Base-by-base conservation (phyloP, 768 basidiomycete genomes). In the Mrakia frigida region DNA sequence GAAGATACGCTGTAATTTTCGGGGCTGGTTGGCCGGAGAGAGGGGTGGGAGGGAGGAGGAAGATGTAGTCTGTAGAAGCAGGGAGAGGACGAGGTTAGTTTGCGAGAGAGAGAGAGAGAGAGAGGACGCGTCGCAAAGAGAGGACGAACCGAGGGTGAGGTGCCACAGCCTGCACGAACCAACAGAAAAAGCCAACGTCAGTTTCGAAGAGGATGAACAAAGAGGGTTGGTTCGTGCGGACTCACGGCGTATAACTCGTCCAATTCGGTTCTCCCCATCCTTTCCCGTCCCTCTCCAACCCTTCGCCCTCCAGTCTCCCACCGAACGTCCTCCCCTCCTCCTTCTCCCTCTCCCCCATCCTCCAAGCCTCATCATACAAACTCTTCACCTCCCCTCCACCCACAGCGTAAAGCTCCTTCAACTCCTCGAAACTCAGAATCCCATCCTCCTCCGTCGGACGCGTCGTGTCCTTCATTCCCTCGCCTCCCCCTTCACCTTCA, bases 231-330 rank as follows among this genome's bases (percentile, higher is more conserved):
- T 37, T 3, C 6, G 53, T 13, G 6, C 9, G 9, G 2, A 73
- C 56, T 37, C 35, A 73, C 23, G 92, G 88, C 0, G 95, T 93
- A 81, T 90, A 96, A 81, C 90, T 92, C 52, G 94, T 95, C 85
- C 90, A 98, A 82, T 88, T 74, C 25, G 77, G 73, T 39, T 78
- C 77, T 2, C 73, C 72, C 33, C 65, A 21, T 11, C 76, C 76
- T 6, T 59, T 28, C 39, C n/a, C 18, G 2, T 33, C 35, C 65
- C 43, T 37, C 43, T 74, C 63, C 28, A n/a, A 56, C 63, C 52
- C n/a, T 18, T 35, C 63, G 31, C 41, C 35, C 39, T 46, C 60
- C 28, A n/a, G n/a, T n/a, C 41, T 35, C n/a, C 53, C 56, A n/a
- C 77, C 73, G 56, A 78, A 33, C 39, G 59, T 60, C 68, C 43